phyloP scores from a whole-genome alignment of 1,284 basidiomycete genomes.

The Pterulicium gracile region DNA sequence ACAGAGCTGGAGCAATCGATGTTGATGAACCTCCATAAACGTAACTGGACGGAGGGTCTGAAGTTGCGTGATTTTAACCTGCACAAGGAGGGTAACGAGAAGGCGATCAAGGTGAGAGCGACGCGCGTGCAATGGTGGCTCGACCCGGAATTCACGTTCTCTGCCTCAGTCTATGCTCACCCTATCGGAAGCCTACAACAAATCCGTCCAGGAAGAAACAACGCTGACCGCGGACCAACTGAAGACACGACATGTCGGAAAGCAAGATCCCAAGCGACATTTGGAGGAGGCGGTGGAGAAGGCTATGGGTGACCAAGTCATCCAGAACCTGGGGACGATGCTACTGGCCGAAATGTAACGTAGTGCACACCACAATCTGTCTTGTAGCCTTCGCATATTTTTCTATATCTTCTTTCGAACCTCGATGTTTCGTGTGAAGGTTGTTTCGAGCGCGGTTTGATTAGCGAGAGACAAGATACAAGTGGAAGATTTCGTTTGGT shows the following conservation, averaged over 20 bases:
- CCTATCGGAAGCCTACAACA: slow-evolving; percentile 88
- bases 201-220: slow-evolving; percentile 92
- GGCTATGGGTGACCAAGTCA: slow-evolving; percentile 92
- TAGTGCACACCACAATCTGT: neutral
- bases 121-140: slow-evolving; percentile 12
- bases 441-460: too few relatives aligned
- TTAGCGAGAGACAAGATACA: too few relatives aligned
- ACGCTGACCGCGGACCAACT: slow-evolving; percentile 84
- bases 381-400: neutral
- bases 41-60: slow-evolving; percentile 95
- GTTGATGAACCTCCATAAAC: slow-evolving; percentile 95
- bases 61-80: slow-evolving; percentile 82
- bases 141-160: slow-evolving; percentile 7
- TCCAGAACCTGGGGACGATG: slow-evolving; percentile 89
- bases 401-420: neutral
- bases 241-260: slow-evolving; percentile 94
- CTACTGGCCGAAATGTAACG: slow-evolving; percentile 72
- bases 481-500: too few relatives aligned
- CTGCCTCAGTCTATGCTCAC: slow-evolving; percentile 74
- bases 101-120: slow-evolving; percentile 92
- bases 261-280: slow-evolving; percentile 96
- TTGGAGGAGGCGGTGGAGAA: slow-evolving; percentile 94
- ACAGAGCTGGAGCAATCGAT: slow-evolving; percentile 96
- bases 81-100: slow-evolving; percentile 81
- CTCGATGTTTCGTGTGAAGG: too few relatives aligned